Percentiles rank a stretch among this genome's conserved stretches.
phyloP scores from a whole-genome alignment of 345 rosid genomes.

The Laguncularia racemosa region DNA sequence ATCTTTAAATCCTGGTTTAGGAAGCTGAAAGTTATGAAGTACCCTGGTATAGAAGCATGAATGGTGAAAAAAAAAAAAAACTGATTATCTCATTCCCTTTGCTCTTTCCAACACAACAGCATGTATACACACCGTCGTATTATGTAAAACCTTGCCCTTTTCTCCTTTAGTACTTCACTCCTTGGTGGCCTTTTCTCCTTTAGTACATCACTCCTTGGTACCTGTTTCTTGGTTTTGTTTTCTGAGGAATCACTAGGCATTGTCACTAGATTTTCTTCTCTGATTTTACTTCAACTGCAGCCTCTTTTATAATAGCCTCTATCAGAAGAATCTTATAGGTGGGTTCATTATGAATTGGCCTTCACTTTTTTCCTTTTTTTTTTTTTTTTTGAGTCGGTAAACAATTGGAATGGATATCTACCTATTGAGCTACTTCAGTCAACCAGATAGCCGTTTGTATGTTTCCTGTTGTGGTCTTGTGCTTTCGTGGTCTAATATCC shows the following conservation, averaged over 20 bases:
- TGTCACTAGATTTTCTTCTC: too few species aligned
- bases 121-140: constrained; percentile 49
- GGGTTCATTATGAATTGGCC: too few species aligned
- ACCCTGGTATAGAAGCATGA: too few species aligned
- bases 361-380: too few species aligned
- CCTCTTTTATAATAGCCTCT: too few species aligned
- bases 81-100: constrained; percentile 25
- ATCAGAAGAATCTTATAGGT: too few species aligned
- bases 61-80: constrained; percentile 2
- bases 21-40: too few species aligned
- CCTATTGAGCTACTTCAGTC: constrained; percentile 19
- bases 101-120: constrained; percentile 72
- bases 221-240: too few species aligned
- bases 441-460: constrained; percentile 14
- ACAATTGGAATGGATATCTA: background rate
- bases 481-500: constrained; percentile 24
- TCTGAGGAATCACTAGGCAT: too few species aligned
- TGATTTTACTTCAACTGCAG: too few species aligned
- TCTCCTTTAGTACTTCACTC: constrained; percentile 38
- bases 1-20: too few species aligned
- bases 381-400: too few species aligned
- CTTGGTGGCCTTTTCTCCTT: constrained; percentile 24
- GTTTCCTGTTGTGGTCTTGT: constrained; percentile 15
- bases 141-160: constrained; percentile 54
- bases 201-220: background rate